phyloP scores from a whole-genome alignment of 2,329 filamentous ascomycete genomes.

The Diaporthe amygdali region DNA sequence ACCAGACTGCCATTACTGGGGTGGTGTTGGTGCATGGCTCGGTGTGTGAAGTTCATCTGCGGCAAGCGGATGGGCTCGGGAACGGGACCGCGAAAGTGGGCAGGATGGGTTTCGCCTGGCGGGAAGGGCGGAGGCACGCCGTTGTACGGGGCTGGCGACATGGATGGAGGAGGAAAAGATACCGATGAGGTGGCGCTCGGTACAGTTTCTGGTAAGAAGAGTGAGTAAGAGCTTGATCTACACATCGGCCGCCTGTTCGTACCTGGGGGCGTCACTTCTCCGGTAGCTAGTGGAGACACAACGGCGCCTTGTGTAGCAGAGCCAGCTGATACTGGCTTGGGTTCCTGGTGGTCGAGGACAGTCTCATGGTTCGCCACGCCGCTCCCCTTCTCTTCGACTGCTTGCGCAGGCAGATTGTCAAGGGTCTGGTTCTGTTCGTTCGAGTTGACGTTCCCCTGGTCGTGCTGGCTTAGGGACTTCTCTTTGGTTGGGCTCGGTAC shows the following conservation, averaged over 20 bases:
- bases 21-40: conserved; percentile 54
- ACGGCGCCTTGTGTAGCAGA: conserved; percentile 12
- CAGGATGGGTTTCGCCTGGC: conserved; percentile 17
- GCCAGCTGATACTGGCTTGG: background rate
- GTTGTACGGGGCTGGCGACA: conserved; percentile 14
- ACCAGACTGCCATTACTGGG: conserved; percentile 61
- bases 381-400: conserved; percentile 2
- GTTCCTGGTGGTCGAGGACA: background rate
- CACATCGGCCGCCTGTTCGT: background rate
- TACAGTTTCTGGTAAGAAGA: conserved; percentile 1
- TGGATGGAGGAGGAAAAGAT: conserved; percentile 5
- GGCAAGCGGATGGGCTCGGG: conserved; percentile 22
- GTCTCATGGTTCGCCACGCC: background rate
- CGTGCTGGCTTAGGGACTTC: background rate
- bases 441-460: background rate
- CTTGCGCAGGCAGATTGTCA: background rate
- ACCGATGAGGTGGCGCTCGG: conserved; percentile 20
- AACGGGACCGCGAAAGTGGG: conserved; percentile 20
- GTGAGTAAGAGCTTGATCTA: background rate
- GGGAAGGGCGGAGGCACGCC: conserved; percentile 28
- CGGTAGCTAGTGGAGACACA: conserved; percentile 11
- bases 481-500: background rate
- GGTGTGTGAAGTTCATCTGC: conserved; percentile 36
- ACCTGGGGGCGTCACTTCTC: conserved; percentile 23
- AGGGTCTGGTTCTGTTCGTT: background rate